These are phyloP conservation scores for Scutellaria minor DNA, from an alignment of 257 asterid genomes.

Conservation along the genomic window DNA sequence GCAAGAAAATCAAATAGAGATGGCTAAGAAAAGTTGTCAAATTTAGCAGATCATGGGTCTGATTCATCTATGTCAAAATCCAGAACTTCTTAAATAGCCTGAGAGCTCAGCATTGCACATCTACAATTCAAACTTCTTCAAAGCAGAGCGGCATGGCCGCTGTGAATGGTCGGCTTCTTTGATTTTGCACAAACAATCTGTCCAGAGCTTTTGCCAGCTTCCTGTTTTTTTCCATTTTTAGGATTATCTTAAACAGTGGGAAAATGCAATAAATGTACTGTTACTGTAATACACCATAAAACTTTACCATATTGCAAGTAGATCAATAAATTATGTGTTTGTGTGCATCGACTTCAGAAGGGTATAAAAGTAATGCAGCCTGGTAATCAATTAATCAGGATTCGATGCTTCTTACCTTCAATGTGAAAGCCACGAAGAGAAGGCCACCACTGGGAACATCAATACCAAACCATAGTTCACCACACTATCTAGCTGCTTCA, in stretches of 20 bases:
- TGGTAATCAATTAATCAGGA: conserved; percentile 17
- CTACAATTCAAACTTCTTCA: neutral
- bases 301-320: neutral
- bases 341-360: neutral
- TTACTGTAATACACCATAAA: neutral
- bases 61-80: neutral
- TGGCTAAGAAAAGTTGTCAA: neutral
- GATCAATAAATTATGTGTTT: neutral
- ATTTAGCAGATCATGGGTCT: neutral
- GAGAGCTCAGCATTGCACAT: neutral
- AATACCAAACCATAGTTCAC: conserved; percentile 70
- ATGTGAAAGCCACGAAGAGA: conserved; percentile 70
- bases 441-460: conserved; percentile 63
- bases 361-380: neutral
- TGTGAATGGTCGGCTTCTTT: neutral
- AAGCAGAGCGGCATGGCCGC: neutral
- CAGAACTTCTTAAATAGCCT: neutral
- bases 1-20: neutral
- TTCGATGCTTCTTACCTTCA: conserved; percentile 48
- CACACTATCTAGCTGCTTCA: conserved; percentile 53
- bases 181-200: neutral
- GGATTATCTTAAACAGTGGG: neutral
- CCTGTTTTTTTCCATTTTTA: conserved; percentile 18
- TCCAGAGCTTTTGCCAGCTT: neutral
- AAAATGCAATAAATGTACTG: neutral